Evolutionary conservation across 2,329 filamentous ascomycete genomes (phyloP), one percentile per base, ranked within the genome.

Genomic region (Emergomyces africanus): DNA sequence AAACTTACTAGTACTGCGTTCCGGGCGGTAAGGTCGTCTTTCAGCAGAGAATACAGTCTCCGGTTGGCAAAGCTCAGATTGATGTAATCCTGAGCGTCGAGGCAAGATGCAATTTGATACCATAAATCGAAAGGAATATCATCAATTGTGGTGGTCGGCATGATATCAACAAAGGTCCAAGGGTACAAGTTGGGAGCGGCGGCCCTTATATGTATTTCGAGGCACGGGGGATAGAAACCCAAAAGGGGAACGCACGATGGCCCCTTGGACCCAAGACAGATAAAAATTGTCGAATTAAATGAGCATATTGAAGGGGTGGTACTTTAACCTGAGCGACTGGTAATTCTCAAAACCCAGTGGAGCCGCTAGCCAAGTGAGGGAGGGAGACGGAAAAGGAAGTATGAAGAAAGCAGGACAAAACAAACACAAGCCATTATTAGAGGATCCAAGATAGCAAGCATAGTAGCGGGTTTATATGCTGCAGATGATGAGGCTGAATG

Each of bases 81-180:
- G 60, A 83, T 78, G 44, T 83, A 75, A 63, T 87, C 83, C 53
- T 82, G 77, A 30, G 85, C 71, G 20, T 79, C 75, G 41, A 89
- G 75, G 59, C 76, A 71, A 6, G 74, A 73, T 8, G 79, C 76
- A 57, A 88, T 79, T 57, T 81, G 77, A 55, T 81, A 80, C 33
- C 87, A 71, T n/a, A 88, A 75, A 70, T 89, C 86, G 66, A 81
- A 84, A 0, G 86, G 85, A 14, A 88, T 70, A 35, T 66, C 64
- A 60, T 78, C 74, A 49, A 81, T 28, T 10, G 44, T 48, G 12
- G 48, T 42, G 35, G 57, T 50, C 55, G 54, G 54, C 54, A 55
- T 55, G 54, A 35, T 39, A 55, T 55, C n/a, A 28, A 10, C 12
- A 39, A 25, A 55, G 23, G 54, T 35, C 18, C 20, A 54, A 23